Conservation (phyloP, 2,329 filamentous ascomycete genomes). For the Hymenoscyphus salicellus region DNA sequence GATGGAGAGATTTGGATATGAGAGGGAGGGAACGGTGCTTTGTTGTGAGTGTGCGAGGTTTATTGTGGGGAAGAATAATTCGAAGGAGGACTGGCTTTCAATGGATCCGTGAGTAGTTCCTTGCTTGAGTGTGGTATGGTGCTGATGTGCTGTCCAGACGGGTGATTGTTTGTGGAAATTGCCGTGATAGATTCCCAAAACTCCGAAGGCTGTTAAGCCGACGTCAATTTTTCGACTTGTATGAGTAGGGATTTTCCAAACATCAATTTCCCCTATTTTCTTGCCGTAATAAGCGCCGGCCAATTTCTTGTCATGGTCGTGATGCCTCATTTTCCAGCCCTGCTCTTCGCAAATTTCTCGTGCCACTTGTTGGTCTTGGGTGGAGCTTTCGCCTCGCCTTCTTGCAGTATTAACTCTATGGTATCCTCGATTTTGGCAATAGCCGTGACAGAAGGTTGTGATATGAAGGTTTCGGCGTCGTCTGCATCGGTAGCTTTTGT, state of each 20-base stretch:
- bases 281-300: too few species aligned
- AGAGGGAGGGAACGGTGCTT: background rate
- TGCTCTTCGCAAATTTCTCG: constrained; percentile 49
- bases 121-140: background rate
- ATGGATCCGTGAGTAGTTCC: background rate
- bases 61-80: background rate
- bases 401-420: constrained; percentile 54
- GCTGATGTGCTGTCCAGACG: background rate
- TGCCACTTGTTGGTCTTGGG: constrained; percentile 53
- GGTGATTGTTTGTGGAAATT: background rate
- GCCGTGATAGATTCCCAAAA: background rate
- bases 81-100: background rate
- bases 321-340: constrained; percentile 13
- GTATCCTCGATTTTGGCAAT: constrained; percentile 60
- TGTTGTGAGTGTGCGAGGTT: background rate
- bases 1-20: background rate
- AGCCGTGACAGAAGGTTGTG: constrained; percentile 43
- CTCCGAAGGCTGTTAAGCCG: background rate
- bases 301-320: background rate
- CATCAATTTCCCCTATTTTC: too few species aligned
- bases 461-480: constrained; percentile 26
- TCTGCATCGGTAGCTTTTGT: constrained; percentile 26
- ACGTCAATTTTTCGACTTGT: background rate
- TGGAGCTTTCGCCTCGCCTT: constrained; percentile 29
- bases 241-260: too few species aligned